phyloP scores from a whole-genome alignment of 805 yeast genomes.

The Maudiozyma serrabonitensis region DNA sequence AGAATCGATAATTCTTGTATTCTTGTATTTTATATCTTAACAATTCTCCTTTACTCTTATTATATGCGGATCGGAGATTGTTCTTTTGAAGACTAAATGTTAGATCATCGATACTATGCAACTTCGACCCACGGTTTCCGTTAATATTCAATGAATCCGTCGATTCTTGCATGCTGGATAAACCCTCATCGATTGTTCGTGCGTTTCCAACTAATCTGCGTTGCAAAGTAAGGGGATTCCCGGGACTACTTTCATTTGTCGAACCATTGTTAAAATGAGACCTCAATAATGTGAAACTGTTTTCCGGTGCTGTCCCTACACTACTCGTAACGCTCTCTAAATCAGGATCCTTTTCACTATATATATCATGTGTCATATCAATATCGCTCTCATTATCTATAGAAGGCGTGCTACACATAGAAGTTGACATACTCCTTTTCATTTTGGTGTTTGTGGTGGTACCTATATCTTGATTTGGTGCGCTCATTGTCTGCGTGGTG shows the following conservation, averaged over 20 bases:
- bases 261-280: background rate
- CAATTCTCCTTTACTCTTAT: slow-evolving; percentile 11
- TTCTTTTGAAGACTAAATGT: slow-evolving; percentile 9
- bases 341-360: slow-evolving; percentile 10
- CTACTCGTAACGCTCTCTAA: slow-evolving; percentile 25
- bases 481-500: background rate
- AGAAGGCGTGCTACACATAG: background rate
- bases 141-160: background rate
- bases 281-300: background rate
- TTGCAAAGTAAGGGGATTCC: background rate
- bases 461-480: background rate
- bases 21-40: slow-evolving; percentile 15
- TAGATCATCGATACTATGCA: background rate
- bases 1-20: slow-evolving; percentile 18
- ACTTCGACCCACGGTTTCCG: background rate
- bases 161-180: background rate
- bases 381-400: slow-evolving; percentile 12
- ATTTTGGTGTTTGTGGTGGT: background rate
- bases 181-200: background rate
- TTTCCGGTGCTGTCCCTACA: slow-evolving; percentile 12
- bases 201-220: background rate
- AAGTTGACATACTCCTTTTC: background rate
- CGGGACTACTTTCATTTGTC: background rate
- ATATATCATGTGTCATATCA: slow-evolving; percentile 20
- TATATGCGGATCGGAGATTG: slow-evolving; percentile 11